Base-by-base conservation (phyloP, 2,329 filamentous ascomycete genomes). In the Beauveria sp. region DNA sequence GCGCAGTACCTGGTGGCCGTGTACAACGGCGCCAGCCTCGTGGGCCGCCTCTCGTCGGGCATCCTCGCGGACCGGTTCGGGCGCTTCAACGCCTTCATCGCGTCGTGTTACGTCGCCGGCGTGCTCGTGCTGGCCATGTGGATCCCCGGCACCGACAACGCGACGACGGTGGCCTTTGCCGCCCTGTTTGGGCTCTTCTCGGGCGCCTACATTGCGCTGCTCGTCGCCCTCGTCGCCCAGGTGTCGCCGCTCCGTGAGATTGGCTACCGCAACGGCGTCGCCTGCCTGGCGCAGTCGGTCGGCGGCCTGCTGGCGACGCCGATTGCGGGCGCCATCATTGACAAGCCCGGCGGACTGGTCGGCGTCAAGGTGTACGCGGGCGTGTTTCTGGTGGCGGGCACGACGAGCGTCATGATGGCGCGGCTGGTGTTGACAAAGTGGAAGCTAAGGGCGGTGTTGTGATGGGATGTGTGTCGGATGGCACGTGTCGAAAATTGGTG, bases 171-270 rank as follows among this genome's bases (percentile, higher is more conserved):
- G 41, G 64, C 63, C 7, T 73, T 71, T 58, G 65, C 66, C 3
- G 63, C 66, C 10, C 56, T 71, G 3, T 73, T 69, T 62, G 71
- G 71, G 5, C 64, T 72, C 46, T 65, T 66, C 24, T 72, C 71
- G 0, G 71, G 70, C 22, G 68, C 70, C 24, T 67, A 67, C 50
- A 66, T 72, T 53, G 63, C 66, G 20, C 62, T 73, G 12, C 62
- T 65, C 12, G 66, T 65, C 2, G 69, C 68, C 7, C 64, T 71
- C 18, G 61, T 69, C 9, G 70, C 69, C 1, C 79, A 84, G 62
- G 81, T 85, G 57, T 80, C 78, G 0, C 79, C 81, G 55, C 74
- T 83, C 47, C 72, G 76, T 3, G 76, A 83, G 65, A 78, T 85
- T 12, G 84, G 84, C 1, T 75, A 81, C 2, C 74, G 83, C 8